Conservation (phyloP, 2,329 filamentous ascomycete species). For the Emmonsia crescens region DNA sequence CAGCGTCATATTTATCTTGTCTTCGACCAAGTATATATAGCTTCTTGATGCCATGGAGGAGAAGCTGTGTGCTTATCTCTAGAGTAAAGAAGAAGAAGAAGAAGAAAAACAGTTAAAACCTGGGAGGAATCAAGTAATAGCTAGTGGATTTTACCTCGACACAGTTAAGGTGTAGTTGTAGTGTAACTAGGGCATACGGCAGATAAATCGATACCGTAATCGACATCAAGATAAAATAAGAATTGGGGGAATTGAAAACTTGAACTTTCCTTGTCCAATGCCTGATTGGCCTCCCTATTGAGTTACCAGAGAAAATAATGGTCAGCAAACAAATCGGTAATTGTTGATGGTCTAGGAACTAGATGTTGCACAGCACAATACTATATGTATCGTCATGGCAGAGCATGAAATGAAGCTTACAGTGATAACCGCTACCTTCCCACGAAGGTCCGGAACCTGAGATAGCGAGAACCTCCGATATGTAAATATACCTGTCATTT, state of each 20-base stretch:
- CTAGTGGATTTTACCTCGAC: no score
- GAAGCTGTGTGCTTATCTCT: slow-evolving; percentile 23
- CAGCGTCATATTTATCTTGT: slow-evolving; percentile 15
- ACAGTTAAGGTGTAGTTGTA: not conserved
- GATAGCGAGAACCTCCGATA: slow-evolving; percentile 20
- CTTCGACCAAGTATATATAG: slow-evolving; percentile 22
- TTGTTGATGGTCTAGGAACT: not conserved
- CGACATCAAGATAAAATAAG: not conserved
- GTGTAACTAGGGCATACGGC: no score
- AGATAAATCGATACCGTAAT: not conserved
- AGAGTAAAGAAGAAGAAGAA: not conserved
- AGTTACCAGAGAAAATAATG: not conserved
- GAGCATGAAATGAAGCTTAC: slow-evolving; percentile 9
- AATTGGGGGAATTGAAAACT: not conserved
- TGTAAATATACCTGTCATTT: slow-evolving; percentile 21
- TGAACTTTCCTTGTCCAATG: slow-evolving; percentile 18
- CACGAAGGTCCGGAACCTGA: slow-evolving; percentile 19
- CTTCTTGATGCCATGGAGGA: slow-evolving; percentile 21
- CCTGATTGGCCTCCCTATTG: slow-evolving; percentile 21
- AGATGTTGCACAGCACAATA: no score
- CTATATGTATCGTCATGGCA: not conserved
- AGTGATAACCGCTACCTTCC: slow-evolving; percentile 23
- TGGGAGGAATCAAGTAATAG: no score
- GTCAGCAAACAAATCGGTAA: not conserved
- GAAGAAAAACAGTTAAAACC: not conserved